Conservation (phyloP, 1,139 yeast species). For the Lodderomyces orthopsilosis region DNA sequence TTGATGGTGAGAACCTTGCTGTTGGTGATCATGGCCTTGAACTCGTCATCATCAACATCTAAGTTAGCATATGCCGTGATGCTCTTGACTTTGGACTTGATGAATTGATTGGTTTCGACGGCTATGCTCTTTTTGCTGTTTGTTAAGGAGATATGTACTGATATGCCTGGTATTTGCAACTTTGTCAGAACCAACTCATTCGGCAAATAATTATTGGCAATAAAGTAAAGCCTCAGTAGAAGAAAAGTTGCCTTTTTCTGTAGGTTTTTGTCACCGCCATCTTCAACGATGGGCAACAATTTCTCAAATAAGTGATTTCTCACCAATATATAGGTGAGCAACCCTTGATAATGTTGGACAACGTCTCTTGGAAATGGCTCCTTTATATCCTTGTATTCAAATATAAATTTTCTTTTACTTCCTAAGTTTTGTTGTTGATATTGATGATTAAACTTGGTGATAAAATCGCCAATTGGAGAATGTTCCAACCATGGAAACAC, state of each 20-base stretch:
- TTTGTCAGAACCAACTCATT: conserved; percentile 21
- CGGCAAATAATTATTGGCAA: conserved; percentile 58
- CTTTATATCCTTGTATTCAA: conserved; percentile 10
- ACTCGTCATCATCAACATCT: conserved; percentile 66
- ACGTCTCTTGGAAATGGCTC: conserved; percentile 19
- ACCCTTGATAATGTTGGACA: conserved; percentile 62
- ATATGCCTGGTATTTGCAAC: conserved; percentile 16
- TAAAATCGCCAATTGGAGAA: conserved; percentile 32
- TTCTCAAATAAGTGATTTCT: conserved; percentile 54
- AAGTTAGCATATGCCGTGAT: conserved; percentile 47
- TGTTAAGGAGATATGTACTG: conserved; percentile 13
- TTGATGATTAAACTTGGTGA: conserved; percentile 16
- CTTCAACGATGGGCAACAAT: conserved; percentile 48
- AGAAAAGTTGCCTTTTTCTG: conserved; percentile 62
- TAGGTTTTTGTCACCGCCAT: conserved; percentile 13
- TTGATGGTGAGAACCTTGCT: conserved; percentile 76
- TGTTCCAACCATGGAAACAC: conserved; percentile 57
- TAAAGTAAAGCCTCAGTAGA: conserved; percentile 57
- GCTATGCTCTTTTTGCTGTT: conserved; percentile 10
- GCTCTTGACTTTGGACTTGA: conserved; percentile 33
- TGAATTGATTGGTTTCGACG: conserved; percentile 18
- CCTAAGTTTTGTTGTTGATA: not conserved
- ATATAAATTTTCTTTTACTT: conserved; percentile 5
- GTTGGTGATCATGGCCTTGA: conserved; percentile 63
- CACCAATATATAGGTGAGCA: conserved; percentile 52